A percentile compares a stretch with the other conserved stretches of the same genome.
These are phyloP conservation scores for Rhodomyrtus psidioides DNA, from an alignment of 441 rosid species.

Conservation along the genomic window DNA sequence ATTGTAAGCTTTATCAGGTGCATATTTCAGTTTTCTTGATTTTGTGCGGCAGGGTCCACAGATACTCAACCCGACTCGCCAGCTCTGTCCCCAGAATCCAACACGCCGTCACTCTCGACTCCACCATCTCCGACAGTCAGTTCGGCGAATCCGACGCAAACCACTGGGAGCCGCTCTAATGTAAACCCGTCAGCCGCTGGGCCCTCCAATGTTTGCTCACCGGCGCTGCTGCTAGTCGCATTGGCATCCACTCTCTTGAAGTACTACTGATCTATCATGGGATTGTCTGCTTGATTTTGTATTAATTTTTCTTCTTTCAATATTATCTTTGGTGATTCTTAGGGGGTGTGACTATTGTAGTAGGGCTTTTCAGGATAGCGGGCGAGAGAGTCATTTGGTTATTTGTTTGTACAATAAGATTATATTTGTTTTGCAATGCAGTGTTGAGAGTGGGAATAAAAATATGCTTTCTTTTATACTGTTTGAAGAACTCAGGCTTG, in stretches of 20 bases:
- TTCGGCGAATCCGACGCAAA: not conserved
- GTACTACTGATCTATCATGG: conserved; percentile 2
- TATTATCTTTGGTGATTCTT: not conserved
- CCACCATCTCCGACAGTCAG: not conserved
- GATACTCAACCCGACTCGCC: not conserved
- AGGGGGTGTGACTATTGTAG: not conserved
- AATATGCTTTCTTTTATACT: not conserved
- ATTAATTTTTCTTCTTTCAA: not conserved
- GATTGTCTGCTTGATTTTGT: not conserved
- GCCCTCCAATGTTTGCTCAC: not conserved
- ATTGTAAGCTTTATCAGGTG: not conserved
- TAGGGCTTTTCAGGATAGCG: not conserved
- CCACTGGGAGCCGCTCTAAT: not conserved
- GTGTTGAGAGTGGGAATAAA: not conserved
- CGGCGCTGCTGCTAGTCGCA: not conserved
- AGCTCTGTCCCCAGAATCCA: not conserved
- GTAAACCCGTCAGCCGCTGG: not conserved
- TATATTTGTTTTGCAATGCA: not conserved
- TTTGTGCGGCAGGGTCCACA: not conserved
- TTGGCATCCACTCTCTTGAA: conserved; percentile 1
- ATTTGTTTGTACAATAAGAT: not conserved
- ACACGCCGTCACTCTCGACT: not conserved
- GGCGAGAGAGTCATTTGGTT: not conserved
- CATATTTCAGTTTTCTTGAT: not conserved
- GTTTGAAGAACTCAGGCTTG: not conserved